phyloP scores from a whole-genome alignment of 164 flowering plant genomes.

The Chimonanthus salicifolius region DNA sequence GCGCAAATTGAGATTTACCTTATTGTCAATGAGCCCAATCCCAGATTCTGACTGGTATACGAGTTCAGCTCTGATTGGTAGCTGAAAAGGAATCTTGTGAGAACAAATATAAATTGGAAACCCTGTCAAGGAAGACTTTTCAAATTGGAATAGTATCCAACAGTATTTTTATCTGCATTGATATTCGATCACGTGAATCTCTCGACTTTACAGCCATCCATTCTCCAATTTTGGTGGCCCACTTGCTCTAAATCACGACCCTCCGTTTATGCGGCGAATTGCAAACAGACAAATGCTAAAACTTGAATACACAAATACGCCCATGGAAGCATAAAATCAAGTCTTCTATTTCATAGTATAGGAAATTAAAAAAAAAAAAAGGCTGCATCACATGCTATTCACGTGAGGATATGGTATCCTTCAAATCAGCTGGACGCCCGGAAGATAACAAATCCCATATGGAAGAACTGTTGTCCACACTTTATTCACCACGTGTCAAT shows the following conservation, averaged over 20 bases:
- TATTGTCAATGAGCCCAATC: too few species aligned
- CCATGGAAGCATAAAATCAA: not conserved
- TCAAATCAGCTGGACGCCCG: too few species aligned
- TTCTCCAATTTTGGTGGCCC: not conserved
- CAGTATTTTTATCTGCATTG: too few species aligned
- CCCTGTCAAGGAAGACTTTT: too few species aligned
- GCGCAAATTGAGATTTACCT: too few species aligned
- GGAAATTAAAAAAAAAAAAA: not conserved
- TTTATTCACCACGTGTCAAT: constrained; percentile 28
- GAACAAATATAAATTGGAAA: too few species aligned
- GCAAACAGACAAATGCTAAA: too few species aligned
- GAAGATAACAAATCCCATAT: not conserved
- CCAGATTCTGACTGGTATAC: too few species aligned
- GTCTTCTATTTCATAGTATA: not conserved
- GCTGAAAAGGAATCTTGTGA: too few species aligned
- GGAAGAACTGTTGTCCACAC: constrained; percentile 14
- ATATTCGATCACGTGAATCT: too few species aligned
- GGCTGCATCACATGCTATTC: constrained; percentile 2
- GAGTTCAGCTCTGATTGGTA: too few species aligned
- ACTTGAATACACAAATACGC: not conserved
- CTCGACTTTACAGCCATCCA: not conserved
- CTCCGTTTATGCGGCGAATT: not conserved
- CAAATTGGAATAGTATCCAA: too few species aligned
- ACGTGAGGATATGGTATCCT: not conserved
- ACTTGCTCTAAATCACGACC: not conserved